These are phyloP conservation scores for Backusella luteola DNA, from an alignment of 192 early-diverging fungal genomes.

Conservation along the genomic window DNA sequence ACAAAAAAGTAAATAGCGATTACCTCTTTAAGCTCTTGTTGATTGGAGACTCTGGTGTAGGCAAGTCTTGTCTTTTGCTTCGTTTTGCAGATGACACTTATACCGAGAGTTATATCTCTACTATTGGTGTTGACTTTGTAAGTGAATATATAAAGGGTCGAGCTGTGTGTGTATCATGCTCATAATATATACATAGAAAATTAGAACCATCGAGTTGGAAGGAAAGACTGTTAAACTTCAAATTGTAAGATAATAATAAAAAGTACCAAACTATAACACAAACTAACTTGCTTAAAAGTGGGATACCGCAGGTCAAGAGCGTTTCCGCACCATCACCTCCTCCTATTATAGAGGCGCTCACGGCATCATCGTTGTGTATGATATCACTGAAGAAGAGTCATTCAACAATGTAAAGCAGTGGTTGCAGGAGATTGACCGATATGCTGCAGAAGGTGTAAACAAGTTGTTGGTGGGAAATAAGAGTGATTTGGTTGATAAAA, in stretches of 20 bases:
- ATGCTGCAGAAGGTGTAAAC: constrained; percentile 95
- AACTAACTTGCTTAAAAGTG: constrained; percentile 49
- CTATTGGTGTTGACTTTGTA: constrained; percentile 98
- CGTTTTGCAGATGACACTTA: constrained; percentile 98
- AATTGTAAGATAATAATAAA: constrained; percentile 57
- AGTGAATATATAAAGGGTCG: constrained; percentile 23
- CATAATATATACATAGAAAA: constrained; percentile 65
- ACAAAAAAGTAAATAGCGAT: constrained; percentile 61
- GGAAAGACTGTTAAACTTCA: constrained; percentile 97
- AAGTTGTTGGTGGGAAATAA: constrained; percentile 98
- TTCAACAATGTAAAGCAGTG: constrained; percentile 97
- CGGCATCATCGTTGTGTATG: constrained; percentile 98
- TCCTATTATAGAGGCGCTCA: constrained; percentile 97
- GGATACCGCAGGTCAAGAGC: constrained; percentile 98
- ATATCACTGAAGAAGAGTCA: constrained; percentile 93
- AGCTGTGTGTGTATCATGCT: not conserved
- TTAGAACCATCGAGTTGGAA: constrained; percentile 96
- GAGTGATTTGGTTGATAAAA: constrained; percentile 91
- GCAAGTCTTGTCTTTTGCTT: constrained; percentile 94
- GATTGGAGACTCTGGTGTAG: constrained; percentile 97
- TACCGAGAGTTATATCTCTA: constrained; percentile 97
- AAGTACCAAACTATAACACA: not conserved
- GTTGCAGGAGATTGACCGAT: constrained; percentile 98
- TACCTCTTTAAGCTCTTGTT: constrained; percentile 98
- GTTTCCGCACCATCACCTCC: constrained; percentile 98